Percentiles rank a stretch among this genome's conserved stretches.
Conservation (phyloP, 2,329 filamentous ascomycete species). For the Pseudogymnoascus sp. region DNA sequence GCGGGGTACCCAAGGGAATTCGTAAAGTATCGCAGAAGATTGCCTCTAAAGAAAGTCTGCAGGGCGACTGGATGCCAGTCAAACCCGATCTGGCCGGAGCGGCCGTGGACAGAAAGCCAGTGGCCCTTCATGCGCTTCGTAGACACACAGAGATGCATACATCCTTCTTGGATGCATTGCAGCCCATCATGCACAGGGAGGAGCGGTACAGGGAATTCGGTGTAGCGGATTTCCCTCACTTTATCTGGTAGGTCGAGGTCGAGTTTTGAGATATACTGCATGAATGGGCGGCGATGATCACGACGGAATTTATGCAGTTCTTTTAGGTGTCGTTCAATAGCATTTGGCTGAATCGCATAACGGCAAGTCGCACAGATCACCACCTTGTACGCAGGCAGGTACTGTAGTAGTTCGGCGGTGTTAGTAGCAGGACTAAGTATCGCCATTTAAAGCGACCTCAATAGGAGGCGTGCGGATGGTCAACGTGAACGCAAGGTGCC, state of each 20-base stretch:
- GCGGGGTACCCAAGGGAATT: neutral
- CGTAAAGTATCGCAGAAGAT: slow-evolving; percentile 27
- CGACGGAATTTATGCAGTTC: slow-evolving; percentile 23
- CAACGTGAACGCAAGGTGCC: neutral
- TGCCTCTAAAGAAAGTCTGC: slow-evolving; percentile 30
- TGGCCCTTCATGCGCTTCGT: slow-evolving; percentile 33
- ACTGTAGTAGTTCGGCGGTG: slow-evolving; percentile 20
- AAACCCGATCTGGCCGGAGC: slow-evolving; percentile 13
- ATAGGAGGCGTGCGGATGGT: neutral
- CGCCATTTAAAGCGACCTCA: neutral
- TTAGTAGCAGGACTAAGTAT: neutral
- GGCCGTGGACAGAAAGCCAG: slow-evolving; percentile 25
- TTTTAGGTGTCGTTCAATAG: slow-evolving; percentile 24
- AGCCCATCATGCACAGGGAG: slow-evolving; percentile 27
- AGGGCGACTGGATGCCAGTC: slow-evolving; percentile 24
- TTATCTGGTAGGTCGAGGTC: slow-evolving; percentile 22
- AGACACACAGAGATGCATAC: slow-evolving; percentile 28
- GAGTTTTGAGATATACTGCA: slow-evolving; percentile 20
- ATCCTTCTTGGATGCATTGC: slow-evolving; percentile 23
- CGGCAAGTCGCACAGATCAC: slow-evolving; percentile 23
- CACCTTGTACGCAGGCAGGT: slow-evolving; percentile 21
- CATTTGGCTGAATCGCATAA: slow-evolving; percentile 25
- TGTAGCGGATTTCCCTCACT: slow-evolving; percentile 19
- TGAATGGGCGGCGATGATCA: slow-evolving; percentile 19
- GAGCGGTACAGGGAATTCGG: slow-evolving; percentile 27